Evolutionary conservation across 257 asterid species (phyloP), one percentile per base, ranked within the genome.

Genomic region (Nicotiana otophora): DNA sequence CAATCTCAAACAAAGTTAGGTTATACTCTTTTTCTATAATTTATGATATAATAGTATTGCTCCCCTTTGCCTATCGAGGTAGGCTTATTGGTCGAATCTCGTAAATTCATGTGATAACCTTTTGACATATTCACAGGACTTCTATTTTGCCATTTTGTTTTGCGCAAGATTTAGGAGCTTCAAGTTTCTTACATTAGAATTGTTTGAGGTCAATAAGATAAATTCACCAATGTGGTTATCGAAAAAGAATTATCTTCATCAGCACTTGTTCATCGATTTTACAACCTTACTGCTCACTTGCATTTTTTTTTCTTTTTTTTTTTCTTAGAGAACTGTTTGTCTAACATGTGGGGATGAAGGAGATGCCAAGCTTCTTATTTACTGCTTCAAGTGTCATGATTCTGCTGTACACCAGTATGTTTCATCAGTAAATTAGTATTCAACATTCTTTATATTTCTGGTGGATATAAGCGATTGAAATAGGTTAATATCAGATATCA

Each of bases 281-380:
- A 51, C 8, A 0, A 26, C 15, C 61, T 28, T 75, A 75, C 15
- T 75, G 80, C 26, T 75, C 42, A 51, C 46, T 51, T 26, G 63
- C n/a, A 5, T 75, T 28, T 51, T 51, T 16, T 51, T 51, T 75
- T 75, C 51, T 5, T 7, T 75, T 75, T 75, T 5, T 15, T 9
- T 42, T 48, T 48, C 46, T 75, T 42, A 75, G 80, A 16, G 10
- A 75, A 51, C 5, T 51, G 63, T 75, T 51, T 75, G 80, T 51
- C 80, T 75, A 28, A 75, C 80, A 28, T 75, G 80, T 51, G 80
- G 80, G 63, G 80, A 51, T 75, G 61, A 51, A 75, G 80, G 80
- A 75, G 80, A 75, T 51, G 23, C 10, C 63, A 75, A 75, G 63
- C 80, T 75, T 75, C 63, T 75, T 26, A 53, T 75, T 9, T 48